phyloP scores from a whole-genome alignment of 768 basidiomycete species.

The Kwoniella dendrophila region DNA sequence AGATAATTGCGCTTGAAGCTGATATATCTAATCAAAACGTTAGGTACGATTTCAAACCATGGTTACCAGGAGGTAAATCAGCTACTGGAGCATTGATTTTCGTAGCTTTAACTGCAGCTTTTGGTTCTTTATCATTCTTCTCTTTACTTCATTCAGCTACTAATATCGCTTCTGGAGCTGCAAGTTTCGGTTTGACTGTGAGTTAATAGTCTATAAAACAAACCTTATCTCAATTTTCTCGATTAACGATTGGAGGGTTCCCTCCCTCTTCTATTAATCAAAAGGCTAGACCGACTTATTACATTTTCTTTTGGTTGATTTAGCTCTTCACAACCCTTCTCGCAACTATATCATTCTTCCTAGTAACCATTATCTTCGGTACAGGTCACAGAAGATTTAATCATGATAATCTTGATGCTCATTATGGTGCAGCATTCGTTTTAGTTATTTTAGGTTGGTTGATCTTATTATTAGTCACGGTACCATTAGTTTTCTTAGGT shows the following conservation, averaged over 20 bases:
- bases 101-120: constrained; percentile 47
- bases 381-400: constrained; percentile 41
- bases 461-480: constrained; percentile 31
- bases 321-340: constrained; percentile 37
- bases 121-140: constrained; percentile 43
- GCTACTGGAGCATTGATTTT: constrained; percentile 47
- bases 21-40: not conserved
- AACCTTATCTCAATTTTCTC: no score
- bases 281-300: no score
- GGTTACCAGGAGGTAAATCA: constrained; percentile 26
- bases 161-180: constrained; percentile 26
- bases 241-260: no score
- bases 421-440: constrained; percentile 48
- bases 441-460: constrained; percentile 48
- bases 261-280: not conserved
- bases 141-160: constrained; percentile 28
- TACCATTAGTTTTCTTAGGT: constrained; percentile 42
- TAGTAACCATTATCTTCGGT: constrained; percentile 45
- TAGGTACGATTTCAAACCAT: constrained; percentile 40
- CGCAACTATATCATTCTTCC: constrained; percentile 43
- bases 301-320: not conserved
- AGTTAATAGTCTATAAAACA: no score
- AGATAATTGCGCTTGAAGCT: not conserved
- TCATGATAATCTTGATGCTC: constrained; percentile 22
- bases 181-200: constrained; percentile 41